Evolutionary conservation across 2,329 filamentous ascomycete genomes (phyloP).

Genomic region (Monilinia fructigena): DNA sequence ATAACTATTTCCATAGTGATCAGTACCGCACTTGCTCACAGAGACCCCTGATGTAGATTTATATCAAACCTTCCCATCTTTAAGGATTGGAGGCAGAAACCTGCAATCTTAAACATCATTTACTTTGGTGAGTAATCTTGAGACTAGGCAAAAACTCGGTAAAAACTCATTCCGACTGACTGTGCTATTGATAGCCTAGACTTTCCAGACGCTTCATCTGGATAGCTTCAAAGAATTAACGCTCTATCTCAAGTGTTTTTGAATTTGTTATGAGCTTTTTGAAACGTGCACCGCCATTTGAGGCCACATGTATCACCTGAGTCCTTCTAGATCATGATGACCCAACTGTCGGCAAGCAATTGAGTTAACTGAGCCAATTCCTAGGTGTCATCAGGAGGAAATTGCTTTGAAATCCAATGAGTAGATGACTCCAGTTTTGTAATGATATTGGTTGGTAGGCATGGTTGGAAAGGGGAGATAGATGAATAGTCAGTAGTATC

Average conservation of each 20-base stretch:
- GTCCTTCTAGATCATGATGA: not conserved
- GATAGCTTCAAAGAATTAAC: not conserved
- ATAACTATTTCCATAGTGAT: not conserved
- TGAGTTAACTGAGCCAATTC: not conserved
- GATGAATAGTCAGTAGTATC: not conserved
- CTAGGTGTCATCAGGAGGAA: not conserved
- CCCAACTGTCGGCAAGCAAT: conserved; percentile 4
- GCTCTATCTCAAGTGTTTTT: not conserved
- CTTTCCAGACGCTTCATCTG: not conserved
- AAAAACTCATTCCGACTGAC: not conserved
- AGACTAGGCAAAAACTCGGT: not conserved
- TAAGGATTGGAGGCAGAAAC: conserved; percentile 9
- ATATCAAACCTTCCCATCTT: not conserved
- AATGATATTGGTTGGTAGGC: not conserved
- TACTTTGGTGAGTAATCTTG: not conserved
- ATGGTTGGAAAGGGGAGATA: not conserved
- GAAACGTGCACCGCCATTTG: conserved; percentile 5
- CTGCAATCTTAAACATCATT: not conserved
- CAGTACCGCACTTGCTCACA: conserved; percentile 15
- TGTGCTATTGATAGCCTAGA: not conserved
- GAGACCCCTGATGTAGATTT: not conserved
- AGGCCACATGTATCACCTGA: not conserved
- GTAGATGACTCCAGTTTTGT: not conserved
- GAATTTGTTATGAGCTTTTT: not conserved
- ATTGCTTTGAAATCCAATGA: not conserved